Percentiles rank a stretch among this genome's conserved stretches.
phyloP scores from a whole-genome alignment of 2,329 filamentous ascomycete genomes.

The Rhynchosporium graminicola region DNA sequence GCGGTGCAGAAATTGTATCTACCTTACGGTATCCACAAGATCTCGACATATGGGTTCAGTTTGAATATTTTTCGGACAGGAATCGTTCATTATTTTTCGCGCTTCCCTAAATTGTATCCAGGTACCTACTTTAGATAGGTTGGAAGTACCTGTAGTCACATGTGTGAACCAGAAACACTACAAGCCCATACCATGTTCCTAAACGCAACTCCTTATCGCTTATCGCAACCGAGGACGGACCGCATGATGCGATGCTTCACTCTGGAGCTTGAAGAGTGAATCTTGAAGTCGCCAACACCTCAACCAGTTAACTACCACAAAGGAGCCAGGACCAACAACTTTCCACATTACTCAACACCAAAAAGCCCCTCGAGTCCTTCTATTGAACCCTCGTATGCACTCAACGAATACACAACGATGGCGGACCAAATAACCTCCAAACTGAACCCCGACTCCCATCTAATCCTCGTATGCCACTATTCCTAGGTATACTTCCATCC shows the following conservation, averaged over 20 bases:
- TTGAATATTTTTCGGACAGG: too few relatives aligned
- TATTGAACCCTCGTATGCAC: neutral
- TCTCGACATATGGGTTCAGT: too few relatives aligned
- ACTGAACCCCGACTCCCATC: slow-evolving; percentile 73
- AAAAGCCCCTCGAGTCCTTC: neutral
- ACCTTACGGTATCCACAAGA: too few relatives aligned
- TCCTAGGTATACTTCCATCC: neutral
- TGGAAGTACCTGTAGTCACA: too few relatives aligned
- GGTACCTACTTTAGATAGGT: too few relatives aligned
- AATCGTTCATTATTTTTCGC: too few relatives aligned
- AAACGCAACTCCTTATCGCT: neutral
- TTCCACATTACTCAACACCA: neutral
- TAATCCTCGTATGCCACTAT: slow-evolving; percentile 62
- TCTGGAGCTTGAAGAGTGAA: neutral
- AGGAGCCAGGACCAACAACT: neutral
- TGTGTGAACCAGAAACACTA: too few relatives aligned
- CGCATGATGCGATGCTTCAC: neutral
- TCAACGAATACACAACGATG: slow-evolving; percentile 45
- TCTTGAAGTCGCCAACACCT: neutral
- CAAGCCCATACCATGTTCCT: too few relatives aligned
- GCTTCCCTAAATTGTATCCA: too few relatives aligned
- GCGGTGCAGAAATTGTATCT: too few relatives aligned
- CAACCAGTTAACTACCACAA: neutral
- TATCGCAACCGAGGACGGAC: slow-evolving; percentile 13
- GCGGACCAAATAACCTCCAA: slow-evolving; percentile 63